Conservation (phyloP, 1,139 yeast genomes). For the Debaryomycetaceae sp. region DNA sequence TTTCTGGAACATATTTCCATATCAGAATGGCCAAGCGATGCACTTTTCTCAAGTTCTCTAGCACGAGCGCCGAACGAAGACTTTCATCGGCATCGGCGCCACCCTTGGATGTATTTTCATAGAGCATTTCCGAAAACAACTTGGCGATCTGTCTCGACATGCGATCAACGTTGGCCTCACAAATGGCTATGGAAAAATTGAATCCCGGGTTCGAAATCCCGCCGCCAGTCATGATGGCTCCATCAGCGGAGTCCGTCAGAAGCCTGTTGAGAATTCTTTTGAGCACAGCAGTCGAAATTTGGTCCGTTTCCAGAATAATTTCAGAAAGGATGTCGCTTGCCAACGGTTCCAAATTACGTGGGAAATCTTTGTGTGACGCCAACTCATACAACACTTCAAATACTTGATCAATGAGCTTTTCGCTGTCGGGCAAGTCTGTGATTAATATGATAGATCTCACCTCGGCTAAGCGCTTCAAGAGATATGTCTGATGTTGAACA, state of each 20-base stretch:
- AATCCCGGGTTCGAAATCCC: constrained; percentile 53
- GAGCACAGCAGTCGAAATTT: constrained; percentile 60
- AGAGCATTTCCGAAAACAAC: constrained; percentile 72
- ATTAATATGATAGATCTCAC: constrained; percentile 75
- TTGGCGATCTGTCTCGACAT: constrained; percentile 77
- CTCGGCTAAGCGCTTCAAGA: constrained; percentile 69
- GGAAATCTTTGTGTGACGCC: constrained; percentile 34
- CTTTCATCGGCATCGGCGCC: constrained; percentile 19
- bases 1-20: constrained; percentile 77
- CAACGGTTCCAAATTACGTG: constrained; percentile 49
- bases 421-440: constrained; percentile 69
- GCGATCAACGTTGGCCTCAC: constrained; percentile 68
- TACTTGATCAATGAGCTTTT: constrained; percentile 47
- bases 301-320: constrained; percentile 69
- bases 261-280: constrained; percentile 58
- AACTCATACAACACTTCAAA: constrained; percentile 64
- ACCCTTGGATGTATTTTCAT: constrained; percentile 37
- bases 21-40: constrained; percentile 63
- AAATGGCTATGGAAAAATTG: constrained; percentile 61
- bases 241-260: constrained; percentile 16
- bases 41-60: constrained; percentile 49
- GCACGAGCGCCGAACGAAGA: constrained; percentile 16
- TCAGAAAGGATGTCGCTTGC: constrained; percentile 71
- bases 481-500: constrained; percentile 60
- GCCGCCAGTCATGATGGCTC: constrained; percentile 9